These are phyloP conservation scores for Fusarium subtropicale DNA, from an alignment of 2,329 filamentous ascomycete species.

Conservation along the genomic window DNA sequence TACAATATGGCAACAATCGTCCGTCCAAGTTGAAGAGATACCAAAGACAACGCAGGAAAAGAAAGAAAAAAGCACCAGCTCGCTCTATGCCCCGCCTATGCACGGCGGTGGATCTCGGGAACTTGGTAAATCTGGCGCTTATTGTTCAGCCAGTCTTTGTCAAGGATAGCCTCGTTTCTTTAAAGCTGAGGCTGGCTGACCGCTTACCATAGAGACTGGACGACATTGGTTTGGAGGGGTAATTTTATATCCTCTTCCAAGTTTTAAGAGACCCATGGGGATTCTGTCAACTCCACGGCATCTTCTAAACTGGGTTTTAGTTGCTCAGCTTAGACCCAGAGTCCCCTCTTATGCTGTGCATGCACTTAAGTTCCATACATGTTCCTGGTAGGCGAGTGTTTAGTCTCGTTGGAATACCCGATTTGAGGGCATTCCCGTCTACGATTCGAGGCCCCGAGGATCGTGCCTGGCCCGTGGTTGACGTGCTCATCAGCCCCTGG, in stretches of 20 bases:
- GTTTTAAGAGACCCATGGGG: constrained; percentile 11
- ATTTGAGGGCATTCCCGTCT: constrained; percentile 16
- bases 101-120: constrained; percentile 31
- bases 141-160: constrained; percentile 27
- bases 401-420: constrained; percentile 2
- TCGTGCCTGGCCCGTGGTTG: constrained; percentile 14
- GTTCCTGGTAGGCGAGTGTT: constrained; percentile 6
- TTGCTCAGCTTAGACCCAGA: constrained; percentile 3
- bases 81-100: constrained; percentile 31
- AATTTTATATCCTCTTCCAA: constrained; percentile 27
- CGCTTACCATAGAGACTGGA: constrained; percentile 41
- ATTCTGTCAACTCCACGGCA: constrained; percentile 13
- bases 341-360: constrained; percentile 16
- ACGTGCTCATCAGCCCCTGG: constrained; percentile 31
- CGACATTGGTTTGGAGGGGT: constrained; percentile 35
- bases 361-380: constrained; percentile 8
- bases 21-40: constrained; percentile 8
- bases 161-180: constrained; percentile 47
- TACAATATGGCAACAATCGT: constrained; percentile 1
- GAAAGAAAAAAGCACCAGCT: constrained; percentile 26
- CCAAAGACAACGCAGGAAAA: constrained; percentile 28
- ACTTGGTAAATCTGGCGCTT: constrained; percentile 32
- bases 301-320: constrained; percentile 17
- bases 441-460: constrained; percentile 1
- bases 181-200: constrained; percentile 48